Evolutionary conservation across 2,329 filamentous ascomycete genomes (phyloP).

Genomic region (Pseudohalonectria lignicola): DNA sequence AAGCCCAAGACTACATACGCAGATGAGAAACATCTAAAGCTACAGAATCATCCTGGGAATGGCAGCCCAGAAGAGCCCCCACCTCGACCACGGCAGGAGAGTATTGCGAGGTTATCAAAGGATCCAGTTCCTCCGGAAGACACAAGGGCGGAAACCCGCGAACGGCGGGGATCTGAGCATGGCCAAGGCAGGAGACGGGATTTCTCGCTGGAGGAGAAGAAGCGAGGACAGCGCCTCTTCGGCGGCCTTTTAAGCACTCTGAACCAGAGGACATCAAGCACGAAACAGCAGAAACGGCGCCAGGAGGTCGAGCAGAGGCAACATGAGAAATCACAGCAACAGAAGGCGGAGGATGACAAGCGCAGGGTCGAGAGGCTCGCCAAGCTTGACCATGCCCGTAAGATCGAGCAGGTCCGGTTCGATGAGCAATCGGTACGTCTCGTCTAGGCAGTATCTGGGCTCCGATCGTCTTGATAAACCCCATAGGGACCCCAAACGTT

Average conservation of each 20-base stretch:
- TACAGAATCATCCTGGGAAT: no score
- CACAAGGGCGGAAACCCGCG: background rate
- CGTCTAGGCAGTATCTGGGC: no score
- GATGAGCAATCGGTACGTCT: conserved; percentile 66
- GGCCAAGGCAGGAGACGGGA: conserved; percentile 10
- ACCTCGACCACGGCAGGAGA: no score
- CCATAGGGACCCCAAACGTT: no score
- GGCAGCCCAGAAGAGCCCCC: no score
- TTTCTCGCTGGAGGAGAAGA: conserved; percentile 62
- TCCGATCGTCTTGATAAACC: no score
- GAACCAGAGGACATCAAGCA: conserved; percentile 56
- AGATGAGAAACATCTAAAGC: no score
- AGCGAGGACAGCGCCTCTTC: conserved; percentile 76
- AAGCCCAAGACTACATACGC: no score
- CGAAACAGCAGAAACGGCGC: conserved; percentile 57
- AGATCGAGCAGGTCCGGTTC: conserved; percentile 60
- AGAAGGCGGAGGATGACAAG: conserved; percentile 61
- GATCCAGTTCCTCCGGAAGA: background rate
- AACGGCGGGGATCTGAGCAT: conserved; percentile 3
- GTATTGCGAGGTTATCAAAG: background rate
- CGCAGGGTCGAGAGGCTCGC: conserved; percentile 54
- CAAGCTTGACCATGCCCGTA: conserved; percentile 48
- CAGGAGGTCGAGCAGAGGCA: conserved; percentile 76
- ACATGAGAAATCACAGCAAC: conserved; percentile 62
- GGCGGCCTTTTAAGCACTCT: conserved; percentile 70